These are phyloP conservation scores for Perilla frutescens DNA, from an alignment of 257 asterid genomes.

Conservation along the genomic window DNA sequence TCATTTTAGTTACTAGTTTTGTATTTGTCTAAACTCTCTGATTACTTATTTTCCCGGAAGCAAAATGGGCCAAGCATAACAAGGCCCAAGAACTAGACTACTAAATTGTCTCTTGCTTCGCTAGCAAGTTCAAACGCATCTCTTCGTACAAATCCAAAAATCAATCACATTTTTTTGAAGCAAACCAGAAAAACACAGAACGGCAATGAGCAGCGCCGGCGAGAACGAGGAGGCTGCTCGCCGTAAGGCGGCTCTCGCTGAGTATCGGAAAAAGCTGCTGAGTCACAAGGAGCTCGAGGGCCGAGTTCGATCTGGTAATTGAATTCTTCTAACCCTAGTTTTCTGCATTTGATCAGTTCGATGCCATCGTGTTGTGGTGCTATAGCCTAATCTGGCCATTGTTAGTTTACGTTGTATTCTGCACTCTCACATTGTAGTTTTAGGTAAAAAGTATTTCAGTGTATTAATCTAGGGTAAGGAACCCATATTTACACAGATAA, in stretches of 20 bases:
- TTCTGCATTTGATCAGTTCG: constrained; percentile 10
- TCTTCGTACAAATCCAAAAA: constrained; percentile 10
- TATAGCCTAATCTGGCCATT: background rate
- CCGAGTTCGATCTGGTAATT: constrained; percentile 61
- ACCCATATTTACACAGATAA: too few relatives aligned
- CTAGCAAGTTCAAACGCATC: constrained; percentile 9
- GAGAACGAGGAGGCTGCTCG: constrained; percentile 64
- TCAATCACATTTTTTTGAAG: background rate
- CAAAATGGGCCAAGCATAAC: constrained; percentile 22
- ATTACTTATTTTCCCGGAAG: too few relatives aligned
- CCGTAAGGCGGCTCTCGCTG: constrained; percentile 58
- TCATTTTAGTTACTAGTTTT: too few relatives aligned
- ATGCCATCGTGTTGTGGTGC: constrained; percentile 3
- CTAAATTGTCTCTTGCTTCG: constrained; percentile 34
- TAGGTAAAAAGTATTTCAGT: background rate
- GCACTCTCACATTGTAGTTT: too few relatives aligned
- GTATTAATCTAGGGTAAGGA: too few relatives aligned
- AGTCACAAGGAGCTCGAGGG: constrained; percentile 68
- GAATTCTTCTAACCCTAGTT: constrained; percentile 32
- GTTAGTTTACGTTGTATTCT: constrained; percentile 19
- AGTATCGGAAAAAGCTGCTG: constrained; percentile 64
- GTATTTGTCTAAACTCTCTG: too few relatives aligned
- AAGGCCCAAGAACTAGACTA: constrained; percentile 28
- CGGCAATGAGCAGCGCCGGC: constrained; percentile 49
- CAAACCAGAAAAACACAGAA: background rate